Conservation (phyloP, 305 asterid genomes). For the Solanum aculeatissimum region DNA sequence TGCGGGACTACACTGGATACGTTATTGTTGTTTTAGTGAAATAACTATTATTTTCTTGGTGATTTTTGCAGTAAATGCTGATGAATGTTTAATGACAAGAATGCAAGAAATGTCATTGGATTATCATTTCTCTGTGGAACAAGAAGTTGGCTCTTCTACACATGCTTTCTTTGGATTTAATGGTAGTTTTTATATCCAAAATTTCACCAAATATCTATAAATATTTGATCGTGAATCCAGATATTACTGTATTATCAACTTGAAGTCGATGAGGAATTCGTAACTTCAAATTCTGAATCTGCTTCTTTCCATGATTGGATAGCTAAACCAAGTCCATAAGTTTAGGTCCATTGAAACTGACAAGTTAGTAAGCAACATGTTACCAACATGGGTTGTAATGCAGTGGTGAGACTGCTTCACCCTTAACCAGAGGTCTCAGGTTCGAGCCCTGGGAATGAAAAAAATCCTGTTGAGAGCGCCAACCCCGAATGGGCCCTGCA, state of each 20-base stretch:
- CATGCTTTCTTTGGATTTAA: slow-evolving; percentile 83
- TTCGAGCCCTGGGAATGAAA: too few species aligned
- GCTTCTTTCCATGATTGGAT: background rate
- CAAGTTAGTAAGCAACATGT: background rate
- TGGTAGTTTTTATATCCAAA: slow-evolving; percentile 19
- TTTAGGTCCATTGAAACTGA: background rate
- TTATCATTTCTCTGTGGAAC: slow-evolving; percentile 85
- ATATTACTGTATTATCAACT: background rate
- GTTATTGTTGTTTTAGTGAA: background rate
- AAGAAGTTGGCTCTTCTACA: slow-evolving; percentile 92
- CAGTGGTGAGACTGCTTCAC: too few species aligned
- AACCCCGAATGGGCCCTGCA: too few species aligned
- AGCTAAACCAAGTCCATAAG: background rate
- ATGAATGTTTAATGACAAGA: slow-evolving; percentile 94
- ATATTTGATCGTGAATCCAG: background rate
- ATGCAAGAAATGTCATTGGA: slow-evolving; percentile 95
- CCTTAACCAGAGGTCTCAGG: too few species aligned
- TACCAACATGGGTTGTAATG: too few species aligned
- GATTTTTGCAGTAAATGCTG: slow-evolving; percentile 53
- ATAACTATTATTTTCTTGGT: background rate
- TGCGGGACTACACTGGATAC: background rate
- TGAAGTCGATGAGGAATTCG: background rate
- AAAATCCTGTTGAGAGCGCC: too few species aligned
- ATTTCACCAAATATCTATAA: background rate
- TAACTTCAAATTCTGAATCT: background rate